Evolutionary conservation across 176 grass and related monocot species (phyloP).

Genomic region (Avena insularis): DNA sequence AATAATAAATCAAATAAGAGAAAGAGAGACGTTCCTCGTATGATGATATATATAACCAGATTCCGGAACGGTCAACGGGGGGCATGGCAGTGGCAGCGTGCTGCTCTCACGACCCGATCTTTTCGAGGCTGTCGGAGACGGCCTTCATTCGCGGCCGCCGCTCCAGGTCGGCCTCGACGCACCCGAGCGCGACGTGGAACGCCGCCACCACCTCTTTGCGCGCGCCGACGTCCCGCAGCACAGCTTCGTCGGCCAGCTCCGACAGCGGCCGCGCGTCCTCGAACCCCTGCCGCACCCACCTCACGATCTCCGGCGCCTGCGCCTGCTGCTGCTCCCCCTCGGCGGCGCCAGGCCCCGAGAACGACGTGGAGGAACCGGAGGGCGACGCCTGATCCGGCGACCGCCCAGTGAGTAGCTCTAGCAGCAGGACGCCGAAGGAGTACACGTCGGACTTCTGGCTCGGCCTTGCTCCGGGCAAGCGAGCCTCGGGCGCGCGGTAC

Average conservation of each 20-base stretch:
- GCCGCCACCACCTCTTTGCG: slow-evolving; percentile 80
- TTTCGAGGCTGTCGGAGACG: slow-evolving; percentile 74
- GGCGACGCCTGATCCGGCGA: slow-evolving; percentile 45
- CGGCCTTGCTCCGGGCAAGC: background rate
- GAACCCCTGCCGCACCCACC: slow-evolving; percentile 71
- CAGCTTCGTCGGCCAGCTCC: slow-evolving; percentile 74
- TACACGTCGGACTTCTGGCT: slow-evolving; percentile 81
- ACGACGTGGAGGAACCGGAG: slow-evolving; percentile 1
- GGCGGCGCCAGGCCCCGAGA: background rate
- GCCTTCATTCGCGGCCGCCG: slow-evolving; percentile 69
- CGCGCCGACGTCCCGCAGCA: slow-evolving; percentile 67
- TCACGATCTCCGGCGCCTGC: slow-evolving; percentile 55
- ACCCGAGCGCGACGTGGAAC: slow-evolving; percentile 83
- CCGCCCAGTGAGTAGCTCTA: slow-evolving; percentile 77
- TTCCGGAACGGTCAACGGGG: background rate
- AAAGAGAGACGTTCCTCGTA: background rate
- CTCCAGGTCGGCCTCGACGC: slow-evolving; percentile 74
- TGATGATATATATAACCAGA: too few species aligned
- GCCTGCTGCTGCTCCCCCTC: slow-evolving; percentile 28
- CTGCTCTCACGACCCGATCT: slow-evolving; percentile 44
- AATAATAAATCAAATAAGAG: background rate
- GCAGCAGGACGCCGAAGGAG: slow-evolving; percentile 71
- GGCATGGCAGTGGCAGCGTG: background rate
- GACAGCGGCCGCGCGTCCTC: slow-evolving; percentile 76
- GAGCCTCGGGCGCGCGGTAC: slow-evolving; percentile 70